These are phyloP conservation scores for Aspergillus sp. DNA, from an alignment of 2,329 filamentous ascomycete species.

Conservation along the genomic window DNA sequence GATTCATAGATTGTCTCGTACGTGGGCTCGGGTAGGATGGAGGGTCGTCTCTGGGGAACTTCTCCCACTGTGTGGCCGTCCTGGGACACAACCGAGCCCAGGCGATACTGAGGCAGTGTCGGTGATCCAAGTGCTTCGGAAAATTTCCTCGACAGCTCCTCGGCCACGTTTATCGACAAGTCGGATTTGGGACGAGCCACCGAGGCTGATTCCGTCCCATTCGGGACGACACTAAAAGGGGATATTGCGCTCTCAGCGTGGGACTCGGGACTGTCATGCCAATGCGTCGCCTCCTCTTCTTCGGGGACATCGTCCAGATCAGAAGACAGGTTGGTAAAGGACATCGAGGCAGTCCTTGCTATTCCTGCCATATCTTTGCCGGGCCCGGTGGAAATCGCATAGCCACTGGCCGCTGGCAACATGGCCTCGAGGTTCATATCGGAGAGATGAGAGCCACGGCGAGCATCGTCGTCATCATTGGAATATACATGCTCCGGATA, in stretches of 20 bases:
- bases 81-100: constrained; percentile 14
- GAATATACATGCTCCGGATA: constrained; percentile 34
- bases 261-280: constrained; percentile 31
- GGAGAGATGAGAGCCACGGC: constrained; percentile 12
- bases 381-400: constrained; percentile 45
- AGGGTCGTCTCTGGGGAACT: constrained; percentile 14
- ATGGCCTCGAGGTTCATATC: constrained; percentile 28
- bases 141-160: constrained; percentile 39
- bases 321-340: constrained; percentile 40
- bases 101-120: constrained; percentile 30
- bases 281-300: constrained; percentile 41
- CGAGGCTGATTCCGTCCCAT: constrained; percentile 9
- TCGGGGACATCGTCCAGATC: constrained; percentile 48
- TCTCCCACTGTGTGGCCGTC: constrained; percentile 17
- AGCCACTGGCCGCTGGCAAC: constrained; percentile 29
- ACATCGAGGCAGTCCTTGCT: constrained; percentile 39
- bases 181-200: constrained; percentile 24
- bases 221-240: constrained; percentile 14
- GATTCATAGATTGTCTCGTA: constrained; percentile 40
- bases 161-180: constrained; percentile 31
- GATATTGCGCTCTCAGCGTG: constrained; percentile 18
- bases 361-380: constrained; percentile 37
- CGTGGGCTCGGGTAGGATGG: constrained; percentile 17
- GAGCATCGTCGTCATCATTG: constrained; percentile 16
- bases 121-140: constrained; percentile 48